Evolutionary conservation across 2,329 filamentous ascomycete species (phyloP).

Genomic region (Colletotrichum sp.): DNA sequence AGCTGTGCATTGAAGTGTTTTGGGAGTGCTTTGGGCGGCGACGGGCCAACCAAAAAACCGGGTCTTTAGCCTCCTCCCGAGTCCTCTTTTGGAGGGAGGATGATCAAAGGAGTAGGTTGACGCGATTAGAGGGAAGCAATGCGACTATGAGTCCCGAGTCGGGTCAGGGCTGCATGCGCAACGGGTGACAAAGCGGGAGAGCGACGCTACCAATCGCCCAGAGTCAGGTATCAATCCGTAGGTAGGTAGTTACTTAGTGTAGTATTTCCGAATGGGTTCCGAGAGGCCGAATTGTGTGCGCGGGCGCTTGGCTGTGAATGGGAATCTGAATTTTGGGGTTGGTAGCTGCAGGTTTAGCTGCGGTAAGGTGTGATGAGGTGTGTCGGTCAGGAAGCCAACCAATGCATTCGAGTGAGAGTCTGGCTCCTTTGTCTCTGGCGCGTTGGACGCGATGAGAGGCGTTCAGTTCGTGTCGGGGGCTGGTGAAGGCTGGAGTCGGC

Average conservation of each 20-base stretch:
- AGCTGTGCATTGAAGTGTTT: conserved; percentile 17
- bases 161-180: conserved; percentile 7
- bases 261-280: conserved; percentile 16
- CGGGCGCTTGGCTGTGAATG: neutral
- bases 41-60: conserved; percentile 19
- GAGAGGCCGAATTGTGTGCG: neutral
- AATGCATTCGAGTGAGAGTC: conserved; percentile 4
- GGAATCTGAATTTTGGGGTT: neutral
- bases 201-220: neutral
- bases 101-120: neutral
- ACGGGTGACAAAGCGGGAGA: neutral
- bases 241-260: neutral
- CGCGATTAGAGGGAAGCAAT: conserved; percentile 12
- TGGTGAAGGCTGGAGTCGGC: conserved; percentile 11
- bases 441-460: conserved; percentile 18
- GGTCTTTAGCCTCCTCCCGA: conserved; percentile 11
- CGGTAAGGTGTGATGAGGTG: conserved; percentile 6
- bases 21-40: conserved; percentile 1
- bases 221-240: neutral
- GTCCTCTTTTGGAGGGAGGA: neutral
- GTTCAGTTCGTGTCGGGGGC: neutral
- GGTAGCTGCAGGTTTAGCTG: conserved; percentile 2
- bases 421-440: conserved; percentile 12
- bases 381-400: conserved; percentile 16
- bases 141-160: neutral